These are phyloP conservation scores for Xylaria cubensis DNA, from an alignment of 495 filamentous ascomycete genomes.

Conservation along the genomic window DNA sequence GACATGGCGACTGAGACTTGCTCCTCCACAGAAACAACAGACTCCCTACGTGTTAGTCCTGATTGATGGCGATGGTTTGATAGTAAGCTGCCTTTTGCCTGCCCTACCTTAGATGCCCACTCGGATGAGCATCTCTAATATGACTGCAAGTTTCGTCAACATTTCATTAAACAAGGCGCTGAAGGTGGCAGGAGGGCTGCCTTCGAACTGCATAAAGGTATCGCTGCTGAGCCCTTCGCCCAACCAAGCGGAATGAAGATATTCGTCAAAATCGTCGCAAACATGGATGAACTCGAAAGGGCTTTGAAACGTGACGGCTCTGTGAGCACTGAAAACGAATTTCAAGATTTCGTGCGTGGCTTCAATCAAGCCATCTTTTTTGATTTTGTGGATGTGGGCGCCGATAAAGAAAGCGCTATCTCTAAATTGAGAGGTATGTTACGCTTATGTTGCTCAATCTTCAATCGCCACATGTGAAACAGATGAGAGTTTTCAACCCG, in stretches of 20 bases:
- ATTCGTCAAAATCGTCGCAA: conserved; percentile 71
- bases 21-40: conserved; percentile 63
- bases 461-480: not conserved
- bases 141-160: conserved; percentile 65
- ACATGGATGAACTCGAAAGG: conserved; percentile 68
- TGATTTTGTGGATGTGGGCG: conserved; percentile 78
- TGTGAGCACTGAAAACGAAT: conserved; percentile 53
- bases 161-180: conserved; percentile 66
- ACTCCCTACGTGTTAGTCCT: conserved; percentile 79
- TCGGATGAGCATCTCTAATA: conserved; percentile 27
- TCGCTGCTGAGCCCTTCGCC: conserved; percentile 52
- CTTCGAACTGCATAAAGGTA: conserved; percentile 60
- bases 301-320: conserved; percentile 65
- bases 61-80: conserved; percentile 78
- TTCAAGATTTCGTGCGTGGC: conserved; percentile 75
- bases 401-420: conserved; percentile 71
- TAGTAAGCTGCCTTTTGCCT: conserved; percentile 53
- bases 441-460: not conserved
- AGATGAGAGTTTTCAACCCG: not conserved
- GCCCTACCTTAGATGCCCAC: not conserved
- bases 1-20: conserved; percentile 34
- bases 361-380: conserved; percentile 78
- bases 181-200: conserved; percentile 77
- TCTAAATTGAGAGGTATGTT: conserved; percentile 78
- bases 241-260: conserved; percentile 60